Conservation (phyloP, 2,329 filamentous ascomycete genomes). For the Aspergillus sergii region DNA sequence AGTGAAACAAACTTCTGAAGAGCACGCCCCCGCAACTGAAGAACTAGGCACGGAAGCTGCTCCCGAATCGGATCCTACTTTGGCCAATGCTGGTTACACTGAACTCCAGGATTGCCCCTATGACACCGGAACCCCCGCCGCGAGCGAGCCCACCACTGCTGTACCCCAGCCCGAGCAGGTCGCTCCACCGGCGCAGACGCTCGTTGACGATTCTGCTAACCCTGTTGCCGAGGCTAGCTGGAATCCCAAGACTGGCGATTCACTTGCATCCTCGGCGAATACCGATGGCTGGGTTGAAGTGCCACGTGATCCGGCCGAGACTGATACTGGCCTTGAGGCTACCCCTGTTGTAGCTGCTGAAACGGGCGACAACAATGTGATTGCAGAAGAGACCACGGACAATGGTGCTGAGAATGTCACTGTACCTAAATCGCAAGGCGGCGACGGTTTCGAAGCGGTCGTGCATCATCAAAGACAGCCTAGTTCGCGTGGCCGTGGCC, state of each 20-base stretch:
- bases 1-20: constrained; percentile 53
- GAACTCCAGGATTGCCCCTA: constrained; percentile 57
- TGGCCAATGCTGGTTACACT: constrained; percentile 62
- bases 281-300: constrained; percentile 76
- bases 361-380: constrained; percentile 59
- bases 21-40: constrained; percentile 39
- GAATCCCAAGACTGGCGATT: constrained; percentile 54
- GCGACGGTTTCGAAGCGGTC: constrained; percentile 42
- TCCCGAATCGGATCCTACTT: constrained; percentile 58
- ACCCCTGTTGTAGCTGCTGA: constrained; percentile 66
- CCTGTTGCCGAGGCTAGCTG: constrained; percentile 56
- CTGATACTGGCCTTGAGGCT: constrained; percentile 65
- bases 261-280: constrained; percentile 50
- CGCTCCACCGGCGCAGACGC: constrained; percentile 42
- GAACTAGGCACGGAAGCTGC: constrained; percentile 43
- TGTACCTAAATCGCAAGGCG: constrained; percentile 39
- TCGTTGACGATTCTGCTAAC: constrained; percentile 47
- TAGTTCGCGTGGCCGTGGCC: constrained; percentile 39
- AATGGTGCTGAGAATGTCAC: constrained; percentile 85
- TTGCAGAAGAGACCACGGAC: constrained; percentile 56
- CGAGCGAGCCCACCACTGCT: constrained; percentile 44
- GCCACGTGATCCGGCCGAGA: constrained; percentile 72
- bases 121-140: constrained; percentile 59
- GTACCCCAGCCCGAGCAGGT: constrained; percentile 26
- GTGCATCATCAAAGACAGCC: constrained; percentile 36